These are phyloP conservation scores for Tetrapisispora fleetii DNA, from an alignment of 805 yeast genomes.

Conservation along the genomic window DNA sequence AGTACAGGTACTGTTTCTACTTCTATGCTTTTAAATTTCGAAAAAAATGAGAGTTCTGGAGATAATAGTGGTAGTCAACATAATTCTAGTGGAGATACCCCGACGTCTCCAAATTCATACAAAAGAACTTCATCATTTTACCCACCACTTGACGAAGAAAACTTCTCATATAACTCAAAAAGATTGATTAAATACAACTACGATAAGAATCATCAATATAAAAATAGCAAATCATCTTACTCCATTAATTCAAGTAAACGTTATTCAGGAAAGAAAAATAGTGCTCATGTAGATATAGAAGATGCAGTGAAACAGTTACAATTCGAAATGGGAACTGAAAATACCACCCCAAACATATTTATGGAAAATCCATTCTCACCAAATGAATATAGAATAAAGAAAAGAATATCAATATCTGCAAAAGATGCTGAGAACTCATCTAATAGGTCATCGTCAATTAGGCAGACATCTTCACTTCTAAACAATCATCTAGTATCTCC, in stretches of 20 bases:
- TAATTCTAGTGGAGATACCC: not conserved
- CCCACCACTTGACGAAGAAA: slow-evolving; percentile 1
- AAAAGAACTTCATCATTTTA: slow-evolving; percentile 5
- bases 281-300: slow-evolving; percentile 17
- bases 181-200: not conserved
- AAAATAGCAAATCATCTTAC: not conserved
- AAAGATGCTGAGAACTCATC: not conserved
- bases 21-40: slow-evolving; percentile 1
- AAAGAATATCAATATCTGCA: slow-evolving; percentile 5
- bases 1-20: slow-evolving; percentile 5
- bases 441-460: not conserved
- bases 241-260: not conserved
- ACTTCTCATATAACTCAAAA: not conserved
- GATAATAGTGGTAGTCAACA: not conserved
- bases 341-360: not conserved
- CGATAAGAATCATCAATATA: not conserved
- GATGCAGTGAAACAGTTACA: slow-evolving; percentile 19
- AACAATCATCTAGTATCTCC: slow-evolving; percentile 12
- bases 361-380: slow-evolving; percentile 4
- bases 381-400: slow-evolving; percentile 7
- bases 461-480: slow-evolving; percentile 14
- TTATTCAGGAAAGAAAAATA: not conserved
- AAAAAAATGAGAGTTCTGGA: not conserved
- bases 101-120: not conserved
- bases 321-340: slow-evolving; percentile 9